Conservation (phyloP, 1,284 basidiomycete species). For the Rhodotorula sp. region DNA sequence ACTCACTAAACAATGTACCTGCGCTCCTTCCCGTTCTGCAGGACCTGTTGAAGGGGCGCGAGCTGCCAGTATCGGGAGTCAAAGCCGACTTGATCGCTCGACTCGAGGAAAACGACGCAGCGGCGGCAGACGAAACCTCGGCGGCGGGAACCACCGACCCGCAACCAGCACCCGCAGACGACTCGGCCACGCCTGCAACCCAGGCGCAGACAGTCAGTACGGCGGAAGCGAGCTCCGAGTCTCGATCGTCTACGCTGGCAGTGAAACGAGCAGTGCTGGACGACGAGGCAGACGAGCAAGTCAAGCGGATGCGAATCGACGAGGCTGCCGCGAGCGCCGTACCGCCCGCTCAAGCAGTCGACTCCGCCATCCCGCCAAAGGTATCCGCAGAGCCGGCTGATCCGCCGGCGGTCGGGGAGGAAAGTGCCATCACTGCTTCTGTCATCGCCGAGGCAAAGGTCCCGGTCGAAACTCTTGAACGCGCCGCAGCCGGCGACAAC, state of each 20-base stretch:
- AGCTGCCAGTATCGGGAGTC: slow-evolving; percentile 34
- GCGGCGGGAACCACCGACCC: not conserved
- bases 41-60: slow-evolving; percentile 35
- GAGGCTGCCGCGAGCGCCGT: not conserved
- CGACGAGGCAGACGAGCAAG: slow-evolving; percentile 10
- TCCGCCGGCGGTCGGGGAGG: not conserved
- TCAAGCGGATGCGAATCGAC: slow-evolving; percentile 21
- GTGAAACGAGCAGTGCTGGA: not conserved
- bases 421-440: not conserved
- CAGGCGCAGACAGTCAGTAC: not conserved
- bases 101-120: slow-evolving; percentile 12
- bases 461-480: not conserved
- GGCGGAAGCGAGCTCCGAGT: not conserved
- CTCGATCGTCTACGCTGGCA: not conserved
- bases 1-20: too few species aligned
- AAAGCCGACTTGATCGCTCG: slow-evolving; percentile 41
- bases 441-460: slow-evolving; percentile 7
- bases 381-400: not conserved
- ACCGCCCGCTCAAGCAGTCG: not conserved
- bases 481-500: slow-evolving; percentile 2
- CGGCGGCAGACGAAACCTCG: not conserved
- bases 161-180: not conserved
- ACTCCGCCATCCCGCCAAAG: slow-evolving; percentile 1
- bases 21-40: slow-evolving; percentile 2
- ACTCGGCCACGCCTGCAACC: not conserved